Base-by-base conservation (phyloP, 1,284 basidiomycete genomes). In the Microbotryum silenes-acaulis region DNA sequence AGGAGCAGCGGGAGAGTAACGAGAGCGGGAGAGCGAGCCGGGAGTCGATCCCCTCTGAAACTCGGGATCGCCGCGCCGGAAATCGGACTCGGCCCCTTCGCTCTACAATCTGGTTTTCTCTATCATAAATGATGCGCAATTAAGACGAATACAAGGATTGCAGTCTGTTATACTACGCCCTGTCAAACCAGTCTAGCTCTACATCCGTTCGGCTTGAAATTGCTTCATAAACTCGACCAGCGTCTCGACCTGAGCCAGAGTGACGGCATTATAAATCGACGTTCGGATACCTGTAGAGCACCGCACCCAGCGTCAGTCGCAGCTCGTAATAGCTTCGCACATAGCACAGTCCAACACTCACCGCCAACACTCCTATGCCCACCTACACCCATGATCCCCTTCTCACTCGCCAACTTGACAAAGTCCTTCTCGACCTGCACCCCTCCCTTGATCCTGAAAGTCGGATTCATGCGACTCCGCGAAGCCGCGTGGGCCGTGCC, bases 221-320 rank as follows among this genome's bases (percentile, higher is more conserved):
- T 72, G 69, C 45, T 74, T 68, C 74, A 82, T 81, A 66, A 80
- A 81, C 10, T 75, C 74, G 53, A 77, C 78, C 29, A 82, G 70
- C 20, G 71, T 73, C 63, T 78, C 65, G 4, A 81, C 79, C 66
- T 91, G 83, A 62, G 89, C 85, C 67, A 92, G 85, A 2, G 88
- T 87, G 64, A 97, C 81, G 10, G 94, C 93, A 68, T 99, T 99
- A 79, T 99, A 99, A 7, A 98, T 78, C 21, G 91, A 96, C 5
- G 88, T 84, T 20, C 96, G 86, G 60, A 96, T 86, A 18, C 93
- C 86, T 75, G 86, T 81, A n/a, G 83, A 83, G 62, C 83, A 84
- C 66, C n/a, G 18, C 10, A 23, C 16, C 9, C 12, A 10, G 37
- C 5, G 16, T 42, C 37, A 27, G 27, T 27, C 27, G 27, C 6